phyloP scores from a whole-genome alignment of 2,329 filamentous ascomycete species.

The Pseudogymnoascus sp. region DNA sequence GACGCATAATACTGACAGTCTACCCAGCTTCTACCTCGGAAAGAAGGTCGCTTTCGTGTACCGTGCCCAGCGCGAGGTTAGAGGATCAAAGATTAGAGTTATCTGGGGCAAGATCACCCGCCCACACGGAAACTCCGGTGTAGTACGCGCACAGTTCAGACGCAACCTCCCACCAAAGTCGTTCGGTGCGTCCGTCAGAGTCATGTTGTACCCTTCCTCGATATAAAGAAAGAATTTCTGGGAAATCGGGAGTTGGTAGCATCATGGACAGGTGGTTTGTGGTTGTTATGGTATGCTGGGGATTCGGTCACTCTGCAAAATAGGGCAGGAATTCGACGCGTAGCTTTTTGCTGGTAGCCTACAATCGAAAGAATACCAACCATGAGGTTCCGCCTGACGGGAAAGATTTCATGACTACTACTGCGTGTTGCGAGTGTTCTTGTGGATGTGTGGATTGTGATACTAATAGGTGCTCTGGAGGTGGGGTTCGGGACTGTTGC shows the following conservation, averaged over 20 bases:
- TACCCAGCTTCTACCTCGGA: constrained; percentile 76
- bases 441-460: not conserved
- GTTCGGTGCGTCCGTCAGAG: constrained; percentile 91
- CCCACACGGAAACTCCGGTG: constrained; percentile 95
- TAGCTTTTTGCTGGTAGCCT: constrained; percentile 48
- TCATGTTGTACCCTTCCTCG: constrained; percentile 97
- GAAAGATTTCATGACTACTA: too few relatives aligned
- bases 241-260: constrained; percentile 47
- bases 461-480: not conserved
- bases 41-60: constrained; percentile 99
- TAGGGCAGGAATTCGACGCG: constrained; percentile 48
- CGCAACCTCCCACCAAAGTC: constrained; percentile 92
- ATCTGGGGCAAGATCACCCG: constrained; percentile 99
- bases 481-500: not conserved
- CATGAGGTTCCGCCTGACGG: not conserved
- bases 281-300: constrained; percentile 48
- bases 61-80: constrained; percentile 88
- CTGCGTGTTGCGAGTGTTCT: not conserved
- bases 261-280: constrained; percentile 49
- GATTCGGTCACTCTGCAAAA: constrained; percentile 42
- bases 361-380: constrained; percentile 43
- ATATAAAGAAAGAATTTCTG: constrained; percentile 64
- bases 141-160: constrained; percentile 96
- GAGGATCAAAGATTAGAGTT: constrained; percentile 96
- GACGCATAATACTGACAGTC: constrained; percentile 20